phyloP scores from a whole-genome alignment of 306 rosid species.

The Trichosanthes truncata region DNA sequence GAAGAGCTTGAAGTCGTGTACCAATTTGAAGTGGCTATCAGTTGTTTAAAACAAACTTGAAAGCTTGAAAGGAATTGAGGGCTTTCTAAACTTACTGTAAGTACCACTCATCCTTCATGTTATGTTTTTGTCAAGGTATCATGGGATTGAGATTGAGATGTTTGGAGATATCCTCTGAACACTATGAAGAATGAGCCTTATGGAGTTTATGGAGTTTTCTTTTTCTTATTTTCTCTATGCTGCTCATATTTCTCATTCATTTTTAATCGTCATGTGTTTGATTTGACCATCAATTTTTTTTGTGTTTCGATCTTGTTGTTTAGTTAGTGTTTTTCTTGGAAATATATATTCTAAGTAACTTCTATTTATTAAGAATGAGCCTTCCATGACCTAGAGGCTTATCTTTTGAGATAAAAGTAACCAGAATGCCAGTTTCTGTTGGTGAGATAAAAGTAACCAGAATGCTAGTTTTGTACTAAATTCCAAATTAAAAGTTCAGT shows the following conservation, averaged over 20 bases:
- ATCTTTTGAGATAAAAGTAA: no score
- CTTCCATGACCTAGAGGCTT: no score
- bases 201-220: no score
- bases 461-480: no score
- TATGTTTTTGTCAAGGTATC: neutral
- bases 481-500: no score
- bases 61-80: conserved; percentile 75
- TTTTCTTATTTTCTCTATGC: neutral
- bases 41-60: conserved; percentile 71
- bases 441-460: no score
- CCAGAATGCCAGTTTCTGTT: no score
- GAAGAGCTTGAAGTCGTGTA: conserved; percentile 65
- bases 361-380: neutral
- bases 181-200: no score
- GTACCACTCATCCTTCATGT: conserved; percentile 1
- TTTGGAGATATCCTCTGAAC: no score
- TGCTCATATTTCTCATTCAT: neutral
- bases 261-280: neutral
- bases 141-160: no score
- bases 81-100: conserved; percentile 78
- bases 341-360: neutral
- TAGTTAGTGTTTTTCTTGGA: neutral
- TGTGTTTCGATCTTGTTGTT: neutral
- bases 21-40: conserved; percentile 70
- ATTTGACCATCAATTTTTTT: neutral